Evolutionary conservation across 805 yeast genomes (phyloP).

Genomic region (Lachancea nothofagi): DNA sequence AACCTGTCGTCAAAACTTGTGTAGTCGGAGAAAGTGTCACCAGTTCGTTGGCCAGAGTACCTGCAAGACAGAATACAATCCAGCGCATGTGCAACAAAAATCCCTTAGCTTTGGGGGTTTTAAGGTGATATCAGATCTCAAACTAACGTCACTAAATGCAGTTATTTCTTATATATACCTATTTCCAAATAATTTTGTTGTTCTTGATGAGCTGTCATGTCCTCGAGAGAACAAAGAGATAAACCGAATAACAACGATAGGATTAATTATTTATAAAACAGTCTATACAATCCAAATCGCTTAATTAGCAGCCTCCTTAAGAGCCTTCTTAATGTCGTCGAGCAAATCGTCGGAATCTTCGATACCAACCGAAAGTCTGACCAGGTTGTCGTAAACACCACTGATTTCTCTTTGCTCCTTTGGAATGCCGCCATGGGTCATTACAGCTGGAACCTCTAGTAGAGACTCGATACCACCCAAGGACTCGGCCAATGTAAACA

Average conservation of each 20-base stretch:
- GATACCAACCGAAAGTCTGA: constrained; percentile 81
- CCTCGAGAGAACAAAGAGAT: not conserved
- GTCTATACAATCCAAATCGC: not conserved
- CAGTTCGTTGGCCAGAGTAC: constrained; percentile 5
- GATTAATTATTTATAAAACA: not conserved
- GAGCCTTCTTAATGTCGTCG: constrained; percentile 65
- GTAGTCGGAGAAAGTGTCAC: constrained; percentile 5
- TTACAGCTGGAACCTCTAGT: constrained; percentile 81
- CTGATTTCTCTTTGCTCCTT: constrained; percentile 66
- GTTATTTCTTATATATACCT: no score
- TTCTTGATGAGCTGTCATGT: no score
- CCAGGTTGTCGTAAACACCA: constrained; percentile 77
- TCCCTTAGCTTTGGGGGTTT: not conserved
- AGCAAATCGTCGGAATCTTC: constrained; percentile 77
- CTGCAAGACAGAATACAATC: constrained; percentile 4
- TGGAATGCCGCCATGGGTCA: constrained; percentile 92
- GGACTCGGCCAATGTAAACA: constrained; percentile 84
- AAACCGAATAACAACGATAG: not conserved
- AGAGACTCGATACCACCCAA: constrained; percentile 86
- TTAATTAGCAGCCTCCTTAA: constrained; percentile 35
- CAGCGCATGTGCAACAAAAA: constrained; percentile 3
- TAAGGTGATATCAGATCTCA: no score
- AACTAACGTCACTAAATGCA: no score
- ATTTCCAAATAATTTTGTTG: no score
- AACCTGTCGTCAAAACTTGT: not conserved